These are phyloP conservation scores for Wickerhamomyces hampshirensis DNA, from an alignment of 805 yeast genomes.

Conservation along the genomic window DNA sequence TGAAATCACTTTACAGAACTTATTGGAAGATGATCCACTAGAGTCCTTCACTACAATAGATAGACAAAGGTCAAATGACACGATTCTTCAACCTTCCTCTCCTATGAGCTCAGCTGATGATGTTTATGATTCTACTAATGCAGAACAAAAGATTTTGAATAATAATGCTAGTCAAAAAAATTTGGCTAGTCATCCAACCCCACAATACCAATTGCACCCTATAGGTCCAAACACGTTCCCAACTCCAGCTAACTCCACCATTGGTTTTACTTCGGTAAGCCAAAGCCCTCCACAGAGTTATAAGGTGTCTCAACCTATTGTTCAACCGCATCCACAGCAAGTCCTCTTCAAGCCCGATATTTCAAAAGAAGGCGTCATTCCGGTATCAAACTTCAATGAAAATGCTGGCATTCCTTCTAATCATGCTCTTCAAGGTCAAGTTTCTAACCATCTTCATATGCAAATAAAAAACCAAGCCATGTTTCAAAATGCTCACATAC, in stretches of 20 bases:
- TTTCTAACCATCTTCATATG: conserved; percentile 14
- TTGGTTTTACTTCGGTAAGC: background rate
- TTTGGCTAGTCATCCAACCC: background rate
- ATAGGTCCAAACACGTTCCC: conserved; percentile 6
- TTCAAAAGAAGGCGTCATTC: conserved; percentile 1
- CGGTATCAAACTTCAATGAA: background rate
- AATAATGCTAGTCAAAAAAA: conserved; percentile 1
- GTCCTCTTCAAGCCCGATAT: background rate
- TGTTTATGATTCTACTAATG: background rate
- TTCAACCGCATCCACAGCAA: conserved; percentile 1
- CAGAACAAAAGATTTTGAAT: background rate
- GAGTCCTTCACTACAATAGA: conserved; percentile 22
- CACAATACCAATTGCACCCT: background rate
- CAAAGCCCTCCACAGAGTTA: conserved; percentile 1
- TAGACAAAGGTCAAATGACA: conserved; percentile 26
- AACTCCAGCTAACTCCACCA: conserved; percentile 14
- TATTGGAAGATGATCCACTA: conserved; percentile 25
- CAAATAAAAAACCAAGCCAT: conserved; percentile 16
- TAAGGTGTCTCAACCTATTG: background rate
- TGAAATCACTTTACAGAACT: conserved; percentile 20
- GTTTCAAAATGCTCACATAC: conserved; percentile 13
- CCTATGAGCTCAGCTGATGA: conserved; percentile 5
- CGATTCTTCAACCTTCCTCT: conserved; percentile 21
- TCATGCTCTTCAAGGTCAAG: conserved; percentile 7
- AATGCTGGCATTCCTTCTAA: conserved; percentile 3